Evolutionary conservation across 495 filamentous ascomycete genomes (phyloP).

Genomic region (Friedmanniomyces simplex): DNA sequence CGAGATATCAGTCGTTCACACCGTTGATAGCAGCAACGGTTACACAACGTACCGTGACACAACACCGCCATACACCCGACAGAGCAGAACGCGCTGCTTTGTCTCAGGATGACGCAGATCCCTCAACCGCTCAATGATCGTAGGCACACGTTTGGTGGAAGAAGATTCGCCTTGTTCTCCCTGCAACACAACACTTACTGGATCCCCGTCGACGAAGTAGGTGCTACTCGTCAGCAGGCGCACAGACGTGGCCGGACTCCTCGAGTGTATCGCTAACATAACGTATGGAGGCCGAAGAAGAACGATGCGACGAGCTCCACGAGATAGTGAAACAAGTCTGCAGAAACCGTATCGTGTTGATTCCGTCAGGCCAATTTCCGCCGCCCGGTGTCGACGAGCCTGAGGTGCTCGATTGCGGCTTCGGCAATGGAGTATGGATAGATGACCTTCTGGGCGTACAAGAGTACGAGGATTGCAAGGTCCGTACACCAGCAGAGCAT

Average conservation of each 20-base stretch:
- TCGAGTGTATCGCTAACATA: not conserved
- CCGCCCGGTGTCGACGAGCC: slow-evolving; percentile 4
- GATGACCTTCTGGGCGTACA: slow-evolving; percentile 54
- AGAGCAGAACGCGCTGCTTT: not conserved
- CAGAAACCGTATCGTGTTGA: slow-evolving; percentile 67
- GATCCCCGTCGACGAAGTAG: slow-evolving; percentile 77
- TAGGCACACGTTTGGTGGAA: not conserved
- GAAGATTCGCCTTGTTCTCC: slow-evolving; percentile 31
- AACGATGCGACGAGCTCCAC: slow-evolving; percentile 63
- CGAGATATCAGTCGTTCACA: not conserved
- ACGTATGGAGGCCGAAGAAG: slow-evolving; percentile 58
- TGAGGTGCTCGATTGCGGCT: slow-evolving; percentile 33
- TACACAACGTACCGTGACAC: not conserved
- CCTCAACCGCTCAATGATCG: slow-evolving; percentile 14
- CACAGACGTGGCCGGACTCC: slow-evolving; percentile 13
- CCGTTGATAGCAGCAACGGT: not conserved
- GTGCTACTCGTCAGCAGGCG: slow-evolving; percentile 14
- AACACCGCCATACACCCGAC: not conserved
- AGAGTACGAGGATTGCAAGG: slow-evolving; percentile 44
- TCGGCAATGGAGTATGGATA: slow-evolving; percentile 58
- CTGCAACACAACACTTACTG: slow-evolving; percentile 65
- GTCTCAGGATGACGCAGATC: slow-evolving; percentile 5
- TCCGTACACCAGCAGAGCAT: not conserved
- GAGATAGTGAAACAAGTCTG: slow-evolving; percentile 61
- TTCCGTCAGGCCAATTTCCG: slow-evolving; percentile 45